These are phyloP conservation scores for Phyllosticta citriasiana DNA, from an alignment of 2,329 filamentous ascomycete genomes.

Conservation along the genomic window DNA sequence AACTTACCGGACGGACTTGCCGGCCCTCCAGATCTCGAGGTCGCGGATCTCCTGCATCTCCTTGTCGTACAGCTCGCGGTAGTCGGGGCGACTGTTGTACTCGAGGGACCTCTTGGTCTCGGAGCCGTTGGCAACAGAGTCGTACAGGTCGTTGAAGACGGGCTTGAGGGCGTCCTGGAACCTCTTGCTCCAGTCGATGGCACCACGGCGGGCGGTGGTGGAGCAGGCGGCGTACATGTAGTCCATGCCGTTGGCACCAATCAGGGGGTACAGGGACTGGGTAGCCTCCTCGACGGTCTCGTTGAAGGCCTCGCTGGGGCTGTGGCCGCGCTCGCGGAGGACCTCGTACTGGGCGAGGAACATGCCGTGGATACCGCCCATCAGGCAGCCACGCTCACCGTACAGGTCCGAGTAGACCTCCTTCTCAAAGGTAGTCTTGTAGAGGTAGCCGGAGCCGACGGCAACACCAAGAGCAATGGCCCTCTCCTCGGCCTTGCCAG, in stretches of 20 bases:
- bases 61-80: constrained; percentile 93
- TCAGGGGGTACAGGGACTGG: constrained; percentile 94
- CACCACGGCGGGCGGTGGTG: constrained; percentile 93
- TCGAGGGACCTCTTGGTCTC: constrained; percentile 96
- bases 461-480: constrained; percentile 93
- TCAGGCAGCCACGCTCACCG: constrained; percentile 98
- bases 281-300: constrained; percentile 99
- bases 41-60: constrained; percentile 98
- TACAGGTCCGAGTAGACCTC: constrained; percentile 99
- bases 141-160: constrained; percentile 95
- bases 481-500: constrained; percentile 96
- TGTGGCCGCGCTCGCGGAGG: constrained; percentile 96
- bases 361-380: constrained; percentile 99
- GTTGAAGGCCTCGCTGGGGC: constrained; percentile 98
- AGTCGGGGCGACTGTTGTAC: constrained; percentile 92
- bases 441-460: constrained; percentile 95
- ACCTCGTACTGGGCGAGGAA: constrained; percentile 99
- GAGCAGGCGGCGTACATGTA: constrained; percentile 99
- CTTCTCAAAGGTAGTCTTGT: constrained; percentile 99
- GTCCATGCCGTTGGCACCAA: constrained; percentile 97
- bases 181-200: constrained; percentile 93
- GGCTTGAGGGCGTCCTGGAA: constrained; percentile 99
- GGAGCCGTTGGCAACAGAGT: constrained; percentile 78
- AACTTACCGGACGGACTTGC: constrained; percentile 73
- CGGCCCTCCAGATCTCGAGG: constrained; percentile 97